These are phyloP conservation scores for Pseudoscleropodium purum DNA, from an alignment of 225 moss, liverwort and hornwort species.

Conservation along the genomic window DNA sequence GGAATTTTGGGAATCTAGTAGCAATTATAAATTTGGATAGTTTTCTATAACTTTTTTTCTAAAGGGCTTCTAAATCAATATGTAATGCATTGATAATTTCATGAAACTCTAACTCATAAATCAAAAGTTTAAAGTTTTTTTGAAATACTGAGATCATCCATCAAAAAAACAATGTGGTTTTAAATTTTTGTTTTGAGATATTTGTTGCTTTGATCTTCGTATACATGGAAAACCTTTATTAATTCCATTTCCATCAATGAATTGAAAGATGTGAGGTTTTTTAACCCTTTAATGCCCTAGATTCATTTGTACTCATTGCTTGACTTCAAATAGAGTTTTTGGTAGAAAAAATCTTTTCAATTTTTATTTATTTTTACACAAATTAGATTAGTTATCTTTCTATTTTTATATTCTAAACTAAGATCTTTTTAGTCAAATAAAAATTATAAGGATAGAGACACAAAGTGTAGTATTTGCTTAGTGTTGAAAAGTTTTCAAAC, in stretches of 20 bases:
- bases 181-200: not conserved
- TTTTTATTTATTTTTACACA: no score
- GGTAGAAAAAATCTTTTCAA: no score
- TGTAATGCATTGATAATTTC: not conserved
- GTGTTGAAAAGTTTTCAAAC: not conserved
- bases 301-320: not conserved
- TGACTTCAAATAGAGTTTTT: fast-evolving
- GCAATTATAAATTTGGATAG: not conserved
- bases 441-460: not conserved
- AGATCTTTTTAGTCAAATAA: no score
- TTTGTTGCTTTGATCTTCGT: not conserved
- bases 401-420: no score
- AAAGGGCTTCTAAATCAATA: not conserved
- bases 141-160: not conserved
- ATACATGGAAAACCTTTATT: no score
- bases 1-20: not conserved
- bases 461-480: not conserved
- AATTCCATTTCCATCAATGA: no score
- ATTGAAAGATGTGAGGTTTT: no score
- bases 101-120: not conserved
- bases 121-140: not conserved
- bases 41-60: no score
- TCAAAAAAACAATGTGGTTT: not conserved
- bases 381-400: no score
- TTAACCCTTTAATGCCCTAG: not conserved